Evolutionary conservation across 805 yeast species (phyloP).

Genomic region (Scheffersomyces coipomensis): DNA sequence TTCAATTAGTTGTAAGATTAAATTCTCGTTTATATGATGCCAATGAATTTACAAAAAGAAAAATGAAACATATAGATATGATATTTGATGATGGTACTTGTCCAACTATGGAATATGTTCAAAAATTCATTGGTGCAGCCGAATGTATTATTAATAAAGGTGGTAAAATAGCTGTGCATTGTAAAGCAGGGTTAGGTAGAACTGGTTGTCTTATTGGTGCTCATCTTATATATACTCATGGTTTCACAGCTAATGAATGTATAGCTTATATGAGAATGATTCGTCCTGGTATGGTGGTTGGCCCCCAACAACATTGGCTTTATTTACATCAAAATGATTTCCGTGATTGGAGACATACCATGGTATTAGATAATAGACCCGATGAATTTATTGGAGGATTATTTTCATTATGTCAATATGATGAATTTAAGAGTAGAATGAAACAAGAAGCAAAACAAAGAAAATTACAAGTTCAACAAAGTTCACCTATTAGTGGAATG

Average conservation of each 20-base stretch:
- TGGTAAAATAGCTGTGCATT: conserved; percentile 97
- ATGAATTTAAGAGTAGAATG: conserved; percentile 56
- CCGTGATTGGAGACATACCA: conserved; percentile 93
- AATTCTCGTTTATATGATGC: conserved; percentile 91
- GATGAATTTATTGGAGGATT: conserved; percentile 67
- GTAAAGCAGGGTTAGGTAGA: conserved; percentile 97
- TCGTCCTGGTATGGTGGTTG: conserved; percentile 99
- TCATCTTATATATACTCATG: conserved; percentile 91
- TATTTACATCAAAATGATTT: conserved; percentile 94
- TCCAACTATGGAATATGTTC: conserved; percentile 91
- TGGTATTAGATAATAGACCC: conserved; percentile 71
- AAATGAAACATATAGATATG: conserved; percentile 90
- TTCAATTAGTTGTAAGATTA: conserved; percentile 85
- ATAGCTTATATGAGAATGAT: conserved; percentile 95
- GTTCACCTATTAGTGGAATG: conserved; percentile 27
- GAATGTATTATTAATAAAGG: conserved; percentile 82
- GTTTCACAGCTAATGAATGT: conserved; percentile 95
- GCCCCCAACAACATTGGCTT: conserved; percentile 99
- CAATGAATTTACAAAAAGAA: conserved; percentile 75
- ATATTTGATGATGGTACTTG: conserved; percentile 98
- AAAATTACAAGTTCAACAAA: conserved; percentile 30
- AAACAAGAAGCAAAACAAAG: conserved; percentile 41
- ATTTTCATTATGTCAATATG: conserved; percentile 59
- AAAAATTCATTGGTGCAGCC: conserved; percentile 91
- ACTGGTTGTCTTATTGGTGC: conserved; percentile 99